phyloP scores from a whole-genome alignment of 768 basidiomycete genomes.

The Russula sp. region DNA sequence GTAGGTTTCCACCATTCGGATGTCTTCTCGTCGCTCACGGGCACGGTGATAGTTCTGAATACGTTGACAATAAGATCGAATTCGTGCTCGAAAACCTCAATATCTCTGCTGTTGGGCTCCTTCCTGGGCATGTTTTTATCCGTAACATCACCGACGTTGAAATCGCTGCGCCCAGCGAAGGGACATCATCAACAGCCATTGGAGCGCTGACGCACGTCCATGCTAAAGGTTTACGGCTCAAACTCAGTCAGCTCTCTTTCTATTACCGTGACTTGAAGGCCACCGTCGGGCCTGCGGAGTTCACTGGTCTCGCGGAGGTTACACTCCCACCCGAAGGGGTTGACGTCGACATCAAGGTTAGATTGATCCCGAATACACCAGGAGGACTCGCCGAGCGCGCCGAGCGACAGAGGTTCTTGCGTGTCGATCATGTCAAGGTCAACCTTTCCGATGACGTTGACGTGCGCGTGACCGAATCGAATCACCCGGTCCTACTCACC shows the following conservation, averaged over 20 bases:
- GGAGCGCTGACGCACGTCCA: slow-evolving; percentile 63
- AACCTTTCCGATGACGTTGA: slow-evolving; percentile 51
- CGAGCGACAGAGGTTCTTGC: slow-evolving; percentile 45
- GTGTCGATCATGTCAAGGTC: slow-evolving; percentile 50
- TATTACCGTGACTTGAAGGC: slow-evolving; percentile 62
- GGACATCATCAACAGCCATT: slow-evolving; percentile 42
- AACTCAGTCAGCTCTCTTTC: slow-evolving; percentile 63
- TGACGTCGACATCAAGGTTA: slow-evolving; percentile 61
- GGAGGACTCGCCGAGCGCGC: slow-evolving; percentile 42
- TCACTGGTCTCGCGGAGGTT: slow-evolving; percentile 57
- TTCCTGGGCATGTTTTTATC: slow-evolving; percentile 66
- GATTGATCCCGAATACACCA: slow-evolving; percentile 50
- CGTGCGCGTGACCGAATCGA: slow-evolving; percentile 51
- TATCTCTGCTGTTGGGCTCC: slow-evolving; percentile 57
- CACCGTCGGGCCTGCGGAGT: slow-evolving; percentile 47
- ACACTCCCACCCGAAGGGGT: slow-evolving; percentile 60
- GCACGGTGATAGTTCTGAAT: slow-evolving; percentile 51
- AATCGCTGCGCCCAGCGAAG: slow-evolving; percentile 39
- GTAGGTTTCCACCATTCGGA: slow-evolving; percentile 30
- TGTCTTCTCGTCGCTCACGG: neutral
- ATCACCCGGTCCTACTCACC: slow-evolving; percentile 55
- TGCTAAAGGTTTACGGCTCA: slow-evolving; percentile 58
- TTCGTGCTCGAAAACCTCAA: slow-evolving; percentile 73
- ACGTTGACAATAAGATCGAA: slow-evolving; percentile 59
- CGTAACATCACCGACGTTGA: slow-evolving; percentile 64